Percentiles rank a stretch among this genome's conserved stretches.
Evolutionary conservation across 441 rosid genomes (phyloP).

Genomic region (Raphanus hybrid): DNA sequence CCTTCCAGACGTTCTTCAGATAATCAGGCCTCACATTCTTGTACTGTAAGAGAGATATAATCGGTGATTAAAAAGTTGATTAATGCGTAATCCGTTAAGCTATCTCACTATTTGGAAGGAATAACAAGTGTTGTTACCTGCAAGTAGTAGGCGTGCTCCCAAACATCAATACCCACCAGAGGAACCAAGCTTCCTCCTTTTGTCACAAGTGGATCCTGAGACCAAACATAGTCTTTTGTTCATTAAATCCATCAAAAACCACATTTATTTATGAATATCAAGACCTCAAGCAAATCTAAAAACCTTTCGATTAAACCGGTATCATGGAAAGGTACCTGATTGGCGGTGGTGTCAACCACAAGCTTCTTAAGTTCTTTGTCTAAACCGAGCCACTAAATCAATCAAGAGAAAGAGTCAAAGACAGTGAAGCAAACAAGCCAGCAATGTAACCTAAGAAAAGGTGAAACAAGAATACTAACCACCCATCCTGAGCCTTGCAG

Average conservation of each 20-base stretch:
- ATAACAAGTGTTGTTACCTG: conserved; percentile 59
- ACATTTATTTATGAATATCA: neutral
- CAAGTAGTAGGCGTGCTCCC: conserved; percentile 99
- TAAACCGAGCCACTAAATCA: conserved; percentile 82
- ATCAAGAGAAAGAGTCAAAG: too few species aligned
- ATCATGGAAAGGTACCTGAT: conserved; percentile 65
- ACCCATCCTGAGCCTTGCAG: conserved; percentile 99
- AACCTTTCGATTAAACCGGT: neutral
- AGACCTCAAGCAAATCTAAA: too few species aligned
- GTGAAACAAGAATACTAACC: conserved; percentile 53
- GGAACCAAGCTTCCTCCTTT: conserved; percentile 80
- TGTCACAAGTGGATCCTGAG: conserved; percentile 90
- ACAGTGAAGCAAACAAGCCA: too few species aligned
- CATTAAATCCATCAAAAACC: neutral
- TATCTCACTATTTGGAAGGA: too few species aligned
- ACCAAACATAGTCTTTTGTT: conserved; percentile 2
- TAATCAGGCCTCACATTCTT: conserved; percentile 95
- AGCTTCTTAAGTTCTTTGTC: conserved; percentile 88
- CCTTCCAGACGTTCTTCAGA: conserved; percentile 93
- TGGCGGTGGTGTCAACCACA: conserved; percentile 86
- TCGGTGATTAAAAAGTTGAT: neutral
- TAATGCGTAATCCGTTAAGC: too few species aligned
- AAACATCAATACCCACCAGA: conserved; percentile 92
- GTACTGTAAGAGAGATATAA: conserved; percentile 66
- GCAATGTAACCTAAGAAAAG: too few species aligned